Conservation (phyloP, 2,329 filamentous ascomycete species). For the Pseudogymnoascus sp. region DNA sequence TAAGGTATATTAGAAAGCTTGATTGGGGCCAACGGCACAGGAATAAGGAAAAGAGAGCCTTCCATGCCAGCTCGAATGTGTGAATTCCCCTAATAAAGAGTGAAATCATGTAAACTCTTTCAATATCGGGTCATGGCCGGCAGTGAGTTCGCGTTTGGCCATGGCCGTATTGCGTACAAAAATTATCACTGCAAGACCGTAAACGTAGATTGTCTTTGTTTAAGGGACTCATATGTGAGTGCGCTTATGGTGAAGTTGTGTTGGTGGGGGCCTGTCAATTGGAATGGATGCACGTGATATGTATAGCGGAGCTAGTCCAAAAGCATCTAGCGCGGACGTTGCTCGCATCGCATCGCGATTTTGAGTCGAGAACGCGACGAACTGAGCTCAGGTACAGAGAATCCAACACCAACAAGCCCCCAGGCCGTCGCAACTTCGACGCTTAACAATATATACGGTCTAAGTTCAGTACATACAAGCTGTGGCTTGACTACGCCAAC, state of each 20-base stretch:
- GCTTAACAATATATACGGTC: not conserved
- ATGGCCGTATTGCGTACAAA: not conserved
- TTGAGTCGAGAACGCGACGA: constrained; percentile 10
- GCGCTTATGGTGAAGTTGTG: not conserved
- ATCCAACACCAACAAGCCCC: not conserved
- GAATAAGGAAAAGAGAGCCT: not conserved
- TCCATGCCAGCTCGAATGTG: not conserved
- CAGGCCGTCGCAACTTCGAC: constrained; percentile 1
- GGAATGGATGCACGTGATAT: not conserved
- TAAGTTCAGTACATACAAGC: not conserved
- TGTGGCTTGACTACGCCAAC: not conserved
- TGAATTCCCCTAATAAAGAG: not conserved
- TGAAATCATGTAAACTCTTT: not conserved
- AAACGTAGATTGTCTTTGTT: not conserved
- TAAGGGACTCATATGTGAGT: not conserved
- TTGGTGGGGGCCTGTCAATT: not conserved
- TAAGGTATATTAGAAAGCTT: not conserved
- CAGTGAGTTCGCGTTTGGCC: not conserved
- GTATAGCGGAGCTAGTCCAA: not conserved
- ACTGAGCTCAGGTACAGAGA: not conserved
- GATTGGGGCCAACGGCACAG: not conserved
- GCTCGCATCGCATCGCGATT: constrained; percentile 9
- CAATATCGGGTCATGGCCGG: not conserved
- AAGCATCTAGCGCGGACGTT: constrained; percentile 1
- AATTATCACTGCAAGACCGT: not conserved